These are phyloP conservation scores for Mycena leptocephala DNA, from an alignment of 768 basidiomycete species.

Conservation along the genomic window DNA sequence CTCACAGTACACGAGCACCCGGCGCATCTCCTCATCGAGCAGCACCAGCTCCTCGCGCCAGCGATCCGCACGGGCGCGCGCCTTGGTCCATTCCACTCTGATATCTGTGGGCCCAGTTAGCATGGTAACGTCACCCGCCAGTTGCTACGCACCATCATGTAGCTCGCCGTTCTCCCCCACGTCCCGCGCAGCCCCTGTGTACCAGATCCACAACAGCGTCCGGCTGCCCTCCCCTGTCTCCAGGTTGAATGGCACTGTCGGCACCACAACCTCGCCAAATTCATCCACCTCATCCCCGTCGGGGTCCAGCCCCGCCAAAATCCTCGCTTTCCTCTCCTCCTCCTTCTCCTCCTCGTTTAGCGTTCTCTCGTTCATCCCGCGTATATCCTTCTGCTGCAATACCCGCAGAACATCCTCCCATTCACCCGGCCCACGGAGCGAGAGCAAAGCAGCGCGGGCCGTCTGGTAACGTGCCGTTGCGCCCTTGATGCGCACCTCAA, in stretches of 20 bases:
- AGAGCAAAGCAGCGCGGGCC: constrained; percentile 16
- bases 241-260: constrained; percentile 1
- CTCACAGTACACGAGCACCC: background rate
- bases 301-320: background rate
- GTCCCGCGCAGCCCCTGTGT: background rate
- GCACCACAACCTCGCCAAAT: background rate
- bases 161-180: background rate
- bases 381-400: constrained; percentile 2
- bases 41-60: background rate
- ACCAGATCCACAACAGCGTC: background rate
- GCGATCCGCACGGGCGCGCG: background rate
- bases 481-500: constrained; percentile 25
- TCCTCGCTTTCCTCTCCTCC: background rate
- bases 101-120: too few species aligned
- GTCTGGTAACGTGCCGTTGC: background rate
- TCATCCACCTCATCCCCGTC: background rate
- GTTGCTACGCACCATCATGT: background rate
- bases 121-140: too few species aligned
- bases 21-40: background rate
- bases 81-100: constrained; percentile 6
- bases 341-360: constrained; percentile 4
- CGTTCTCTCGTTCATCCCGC: constrained; percentile 12
- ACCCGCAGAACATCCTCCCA: constrained; percentile 30
- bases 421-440: constrained; percentile 25
- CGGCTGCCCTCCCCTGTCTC: background rate